Base-by-base conservation (phyloP, 2,329 filamentous ascomycete genomes). In the Cercospora janseana region DNA sequence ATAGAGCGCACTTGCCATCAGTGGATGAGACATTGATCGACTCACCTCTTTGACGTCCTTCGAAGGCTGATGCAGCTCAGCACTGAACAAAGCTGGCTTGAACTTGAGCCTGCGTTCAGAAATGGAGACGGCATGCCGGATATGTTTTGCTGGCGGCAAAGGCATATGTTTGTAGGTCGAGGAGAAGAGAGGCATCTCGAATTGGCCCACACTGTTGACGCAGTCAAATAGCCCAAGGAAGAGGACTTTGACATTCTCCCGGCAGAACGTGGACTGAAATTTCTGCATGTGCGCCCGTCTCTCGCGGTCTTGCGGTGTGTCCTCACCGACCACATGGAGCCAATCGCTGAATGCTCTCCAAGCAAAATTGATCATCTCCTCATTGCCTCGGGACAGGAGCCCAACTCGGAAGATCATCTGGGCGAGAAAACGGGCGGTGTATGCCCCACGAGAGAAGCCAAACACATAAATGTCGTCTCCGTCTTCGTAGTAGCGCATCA, bases 221-320 rank as follows among this genome's bases (percentile, higher is more conserved):
- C 57, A 60, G 38, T 60, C 46, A 35, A 92, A 93, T 0, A 93
- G 75, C 0, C 88, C 88, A 1, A 93, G 73, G 59, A 92, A 91
- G 79, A 78, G 54, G 27, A 92, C 88, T 0, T 85, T 78, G 8
- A 82, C 78, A 1, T 90, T 85, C 0, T 87, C 87, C 0, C 88
- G 75, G 32, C 83, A 86, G 63, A 93, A 93, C 0, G 87, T 92
- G 67, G 91, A 86, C 15, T 87, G 79, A 63, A 93, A 93, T 0
- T 81, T 83, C 58, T 84, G 86, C 81, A 92, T 86, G 62, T 34
- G 37, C n/a, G n/a, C 26, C 35, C 21, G 32, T 20, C n/a, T 9
- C 23, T 24, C 26, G 9, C 18, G 29, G 6, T 32, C 29, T 16
- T 32, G 29, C 29, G 29, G 29, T 4, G 29, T 32, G 29, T 32